A percentile compares a stretch with the other conserved stretches of the same genome.
These are phyloP conservation scores for Angophora floribunda DNA, from an alignment of 345 rosid species.

Conservation along the genomic window DNA sequence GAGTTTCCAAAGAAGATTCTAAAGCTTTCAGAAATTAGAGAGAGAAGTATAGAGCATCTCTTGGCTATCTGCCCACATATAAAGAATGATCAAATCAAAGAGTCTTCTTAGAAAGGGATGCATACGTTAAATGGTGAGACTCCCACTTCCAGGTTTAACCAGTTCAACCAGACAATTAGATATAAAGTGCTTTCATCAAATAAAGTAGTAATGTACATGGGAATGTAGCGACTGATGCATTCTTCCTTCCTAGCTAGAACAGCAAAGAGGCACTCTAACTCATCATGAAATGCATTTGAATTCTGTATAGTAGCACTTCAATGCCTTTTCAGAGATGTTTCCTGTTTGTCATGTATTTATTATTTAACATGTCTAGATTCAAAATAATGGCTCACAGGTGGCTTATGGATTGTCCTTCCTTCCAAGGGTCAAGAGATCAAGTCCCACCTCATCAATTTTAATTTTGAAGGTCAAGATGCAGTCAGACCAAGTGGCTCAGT, in stretches of 20 bases:
- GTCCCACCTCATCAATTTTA: not conserved
- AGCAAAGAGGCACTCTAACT: not conserved
- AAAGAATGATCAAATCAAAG: not conserved
- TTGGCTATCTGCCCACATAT: not conserved
- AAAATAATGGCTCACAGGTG: not conserved
- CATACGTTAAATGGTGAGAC: not conserved
- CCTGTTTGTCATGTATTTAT: not conserved
- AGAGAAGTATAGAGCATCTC: not conserved
- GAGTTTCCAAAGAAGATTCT: not conserved
- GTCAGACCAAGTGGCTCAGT: not conserved
- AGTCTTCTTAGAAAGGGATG: not conserved
- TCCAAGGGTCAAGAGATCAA: not conserved
- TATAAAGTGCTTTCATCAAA: not conserved
- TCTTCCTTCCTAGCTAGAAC: not conserved
- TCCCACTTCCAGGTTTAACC: not conserved
- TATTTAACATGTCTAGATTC: not conserved
- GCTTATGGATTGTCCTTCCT: not conserved
- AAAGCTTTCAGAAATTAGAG: not conserved
- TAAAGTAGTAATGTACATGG: not conserved
- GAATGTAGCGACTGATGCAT: not conserved
- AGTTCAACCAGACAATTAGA: not conserved
- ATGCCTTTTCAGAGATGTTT: not conserved
- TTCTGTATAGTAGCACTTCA: not conserved
- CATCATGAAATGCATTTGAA: not conserved
- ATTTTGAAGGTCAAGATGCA: not conserved